Base-by-base conservation (phyloP, 331 rosid species). In the Rhamnella rubrinervis region DNA sequence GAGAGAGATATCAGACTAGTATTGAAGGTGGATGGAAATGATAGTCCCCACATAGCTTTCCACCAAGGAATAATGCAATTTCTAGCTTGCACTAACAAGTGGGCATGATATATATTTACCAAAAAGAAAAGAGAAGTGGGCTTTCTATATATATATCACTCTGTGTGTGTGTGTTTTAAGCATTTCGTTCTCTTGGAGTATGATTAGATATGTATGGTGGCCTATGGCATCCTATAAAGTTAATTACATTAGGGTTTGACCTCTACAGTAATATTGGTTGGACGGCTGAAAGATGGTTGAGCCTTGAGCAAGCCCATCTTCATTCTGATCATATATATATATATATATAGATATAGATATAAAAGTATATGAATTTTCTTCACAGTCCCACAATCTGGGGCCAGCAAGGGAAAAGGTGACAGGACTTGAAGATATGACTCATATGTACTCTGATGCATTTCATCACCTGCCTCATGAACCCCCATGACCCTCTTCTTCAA, bases 221-320 rank as follows among this genome's bases (percentile, higher is more conserved):
- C 75, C 74, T 49, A 77, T 68, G 75, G 87, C 82, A 84, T 87
- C 83, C 82, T 80, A 79, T 84, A 87, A 84, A 84, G 95, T 16
- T 73, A 65, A 68, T 76, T 68, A 75, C 70, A 66, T 39, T 73
- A 57, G 85, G 73, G 47, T 73, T 83, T 70, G 82, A 73, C 75
- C 59, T 55, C 63, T 10, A 53, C 64, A 31, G 4, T 31, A 4
- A 31, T 31, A 63, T 67, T 83, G 81, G 78, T 23, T 65, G 75
- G 64, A 71, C 5, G 77, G 75, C 28, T 62, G 44, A 67, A 51
- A 51, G 7, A 8, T 72, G 46, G 81, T 74, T 74, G 52, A 77
- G 71, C 78, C 78, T 71, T 67, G 75, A 72, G 80, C 50, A 49
- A 75, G 70, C 76, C 84, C 71, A 55, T 72, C 71, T 52, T 63